Base-by-base conservation (phyloP, 2,329 filamentous ascomycete species). In the Nemania diffusa region DNA sequence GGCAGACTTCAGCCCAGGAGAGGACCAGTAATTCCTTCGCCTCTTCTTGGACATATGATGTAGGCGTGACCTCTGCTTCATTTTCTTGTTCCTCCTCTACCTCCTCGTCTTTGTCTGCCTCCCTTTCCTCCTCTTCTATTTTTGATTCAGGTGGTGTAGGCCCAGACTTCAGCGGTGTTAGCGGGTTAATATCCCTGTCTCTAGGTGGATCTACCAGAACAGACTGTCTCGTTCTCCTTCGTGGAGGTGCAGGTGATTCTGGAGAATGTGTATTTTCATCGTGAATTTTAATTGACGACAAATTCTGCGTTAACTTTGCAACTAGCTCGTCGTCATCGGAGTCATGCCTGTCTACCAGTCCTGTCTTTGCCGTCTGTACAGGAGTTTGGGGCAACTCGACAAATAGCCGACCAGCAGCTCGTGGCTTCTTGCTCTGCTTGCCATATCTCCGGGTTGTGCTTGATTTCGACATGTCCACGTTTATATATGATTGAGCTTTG, bases 1-100 rank as follows among this genome's bases (percentile, higher is more conserved):
- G 84, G 56, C 87, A 87, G 32, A 90, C 81, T 59, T 90, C 87
- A 32, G 82, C 77, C 88, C 88, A 91, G 0, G 81, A 81, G 46
- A 89, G 77, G 5, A 83, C 73, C 3, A 83, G 81, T 17, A 87
- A 76, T 7, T 71, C 71, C 6, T 72, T 67, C 2, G 64, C 53
- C 5, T 67, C 57, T 56, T 72, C 67, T 58, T 64, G n/a, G 56
- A 37, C 9, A 24, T 67, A 52, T 5, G 2, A 15, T 26, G 11
- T 34, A 5, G 20, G 17, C 17, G 32, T 48, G 6, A 22, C 9
- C 7, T 44, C 32, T 5, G 32, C 5, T 22, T 34, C 27, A 3
- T 67, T 64, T 58, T 32, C 42, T n/a, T 37, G 34, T 37, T 66
- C 59, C 17, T 20, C 51, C 7, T 53, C 51, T 27, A n/a, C 51